These are phyloP conservation scores for Asterella californica DNA, from an alignment of 225 moss, liverwort and hornwort genomes.

Conservation along the genomic window DNA sequence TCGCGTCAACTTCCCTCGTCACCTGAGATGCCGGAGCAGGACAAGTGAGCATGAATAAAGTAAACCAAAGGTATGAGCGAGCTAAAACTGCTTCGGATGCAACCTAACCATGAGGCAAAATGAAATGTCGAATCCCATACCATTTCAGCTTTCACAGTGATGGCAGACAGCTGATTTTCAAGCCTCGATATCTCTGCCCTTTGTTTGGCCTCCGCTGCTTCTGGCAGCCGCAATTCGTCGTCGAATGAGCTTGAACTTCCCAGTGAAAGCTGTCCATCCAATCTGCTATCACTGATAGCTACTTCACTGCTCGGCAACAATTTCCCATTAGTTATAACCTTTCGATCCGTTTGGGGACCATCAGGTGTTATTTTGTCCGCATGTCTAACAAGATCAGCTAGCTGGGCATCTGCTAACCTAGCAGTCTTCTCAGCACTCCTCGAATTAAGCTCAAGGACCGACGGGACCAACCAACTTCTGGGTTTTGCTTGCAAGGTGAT, in stretches of 20 bases:
- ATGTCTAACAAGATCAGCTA: slow-evolving; percentile 43
- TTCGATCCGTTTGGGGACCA: slow-evolving; percentile 22
- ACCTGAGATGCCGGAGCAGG: slow-evolving; percentile 28
- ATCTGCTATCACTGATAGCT: neutral
- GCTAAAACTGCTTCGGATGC: neutral
- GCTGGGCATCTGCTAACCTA: slow-evolving; percentile 39
- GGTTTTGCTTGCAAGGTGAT: slow-evolving; percentile 87
- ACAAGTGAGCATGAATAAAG: neutral
- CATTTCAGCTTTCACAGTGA: slow-evolving; percentile 51
- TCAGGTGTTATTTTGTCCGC: slow-evolving; percentile 20
- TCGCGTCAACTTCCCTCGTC: slow-evolving; percentile 46
- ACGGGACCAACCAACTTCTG: slow-evolving; percentile 60
- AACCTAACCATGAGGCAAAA: neutral
- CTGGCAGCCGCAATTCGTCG: slow-evolving; percentile 27
- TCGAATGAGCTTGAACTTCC: slow-evolving; percentile 13
- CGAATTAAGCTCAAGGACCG: slow-evolving; percentile 75
- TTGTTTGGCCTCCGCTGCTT: slow-evolving; percentile 24
- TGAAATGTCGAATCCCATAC: slow-evolving; percentile 21
- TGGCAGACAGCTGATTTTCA: slow-evolving; percentile 47
- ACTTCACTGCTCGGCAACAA: slow-evolving; percentile 38
- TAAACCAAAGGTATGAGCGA: neutral
- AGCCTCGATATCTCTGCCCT: slow-evolving; percentile 39
- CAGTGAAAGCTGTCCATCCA: neutral
- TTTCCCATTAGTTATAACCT: slow-evolving; percentile 60
- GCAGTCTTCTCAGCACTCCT: slow-evolving; percentile 41